These are phyloP conservation scores for Sarocladium kiliense DNA, from an alignment of 2,329 filamentous ascomycete genomes.

Conservation along the genomic window DNA sequence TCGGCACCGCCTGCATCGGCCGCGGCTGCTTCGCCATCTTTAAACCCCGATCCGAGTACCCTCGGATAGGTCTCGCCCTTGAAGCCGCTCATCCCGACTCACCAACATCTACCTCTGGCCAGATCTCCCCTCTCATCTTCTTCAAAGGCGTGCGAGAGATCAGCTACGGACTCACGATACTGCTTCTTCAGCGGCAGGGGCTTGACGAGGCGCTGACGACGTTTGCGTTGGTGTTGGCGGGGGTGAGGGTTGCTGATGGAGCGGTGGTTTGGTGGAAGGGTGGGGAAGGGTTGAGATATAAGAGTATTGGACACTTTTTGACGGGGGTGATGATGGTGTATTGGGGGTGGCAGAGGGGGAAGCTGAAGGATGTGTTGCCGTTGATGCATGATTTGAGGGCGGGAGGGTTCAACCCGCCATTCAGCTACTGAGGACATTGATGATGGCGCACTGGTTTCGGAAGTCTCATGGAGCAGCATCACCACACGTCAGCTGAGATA, in stretches of 20 bases:
- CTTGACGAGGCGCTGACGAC: slow-evolving; percentile 23
- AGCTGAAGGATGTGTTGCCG: neutral
- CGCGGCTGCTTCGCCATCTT: slow-evolving; percentile 1
- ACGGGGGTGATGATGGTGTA: slow-evolving; percentile 2
- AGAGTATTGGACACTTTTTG: slow-evolving; percentile 9
- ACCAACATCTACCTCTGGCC: neutral
- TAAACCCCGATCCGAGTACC: neutral
- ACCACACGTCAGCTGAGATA: no score
- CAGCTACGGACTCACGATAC: slow-evolving; percentile 23
- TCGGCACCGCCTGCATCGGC: slow-evolving; percentile 7
- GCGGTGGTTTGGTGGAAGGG: slow-evolving; percentile 26
- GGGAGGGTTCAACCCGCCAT: slow-evolving; percentile 5
- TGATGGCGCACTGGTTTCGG: no score
- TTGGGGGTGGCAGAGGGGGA: neutral
- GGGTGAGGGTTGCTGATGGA: slow-evolving; percentile 26
- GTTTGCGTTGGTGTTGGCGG: slow-evolving; percentile 21
- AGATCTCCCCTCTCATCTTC: slow-evolving; percentile 27
- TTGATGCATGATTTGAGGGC: slow-evolving; percentile 7
- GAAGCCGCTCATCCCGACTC: neutral
- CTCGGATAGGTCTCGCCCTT: neutral
- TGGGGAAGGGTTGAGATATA: slow-evolving; percentile 15
- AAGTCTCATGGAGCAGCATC: no score
- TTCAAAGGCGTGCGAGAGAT: slow-evolving; percentile 30
- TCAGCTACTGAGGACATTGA: neutral
- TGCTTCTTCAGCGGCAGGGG: slow-evolving; percentile 23